Conservation (phyloP, 2,329 filamentous ascomycete genomes). For the Cladophialophora chaetospira region DNA sequence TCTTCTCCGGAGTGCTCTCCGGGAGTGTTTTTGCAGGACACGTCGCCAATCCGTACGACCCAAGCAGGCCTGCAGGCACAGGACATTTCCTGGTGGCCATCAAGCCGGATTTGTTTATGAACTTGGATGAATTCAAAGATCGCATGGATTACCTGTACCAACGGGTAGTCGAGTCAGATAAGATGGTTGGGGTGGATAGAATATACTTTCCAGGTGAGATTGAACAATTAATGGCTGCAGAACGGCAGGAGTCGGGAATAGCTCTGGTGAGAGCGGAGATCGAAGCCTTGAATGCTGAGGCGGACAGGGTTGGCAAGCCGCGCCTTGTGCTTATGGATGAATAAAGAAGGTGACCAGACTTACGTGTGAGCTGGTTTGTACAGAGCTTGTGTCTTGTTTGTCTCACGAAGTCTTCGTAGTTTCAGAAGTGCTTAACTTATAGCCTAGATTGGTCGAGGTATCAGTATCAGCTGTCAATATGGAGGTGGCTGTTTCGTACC, state of each 20-base stretch:
- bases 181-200: conserved; percentile 55
- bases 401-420: too few species aligned
- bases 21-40: conserved; percentile 77
- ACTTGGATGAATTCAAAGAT: conserved; percentile 66
- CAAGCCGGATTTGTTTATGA: conserved; percentile 75
- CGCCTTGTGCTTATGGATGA: neutral
- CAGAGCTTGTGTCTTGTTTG: too few species aligned
- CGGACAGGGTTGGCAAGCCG: conserved; percentile 44
- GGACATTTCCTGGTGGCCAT: conserved; percentile 73
- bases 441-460: too few species aligned
- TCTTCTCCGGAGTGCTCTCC: conserved; percentile 76
- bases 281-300: conserved; percentile 53
- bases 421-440: too few species aligned
- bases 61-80: conserved; percentile 67
- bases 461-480: too few species aligned
- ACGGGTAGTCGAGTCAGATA: conserved; percentile 56
- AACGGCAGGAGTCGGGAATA: conserved; percentile 46
- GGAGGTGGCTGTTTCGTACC: too few species aligned
- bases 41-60: conserved; percentile 76
- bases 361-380: too few species aligned
- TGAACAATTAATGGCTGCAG: conserved; percentile 52
- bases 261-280: conserved; percentile 54
- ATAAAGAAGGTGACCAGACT: too few species aligned
- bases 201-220: conserved; percentile 63
- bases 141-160: conserved; percentile 61